phyloP scores from a whole-genome alignment of 163 green algal species.

The Scenedesmus sp. region DNA sequence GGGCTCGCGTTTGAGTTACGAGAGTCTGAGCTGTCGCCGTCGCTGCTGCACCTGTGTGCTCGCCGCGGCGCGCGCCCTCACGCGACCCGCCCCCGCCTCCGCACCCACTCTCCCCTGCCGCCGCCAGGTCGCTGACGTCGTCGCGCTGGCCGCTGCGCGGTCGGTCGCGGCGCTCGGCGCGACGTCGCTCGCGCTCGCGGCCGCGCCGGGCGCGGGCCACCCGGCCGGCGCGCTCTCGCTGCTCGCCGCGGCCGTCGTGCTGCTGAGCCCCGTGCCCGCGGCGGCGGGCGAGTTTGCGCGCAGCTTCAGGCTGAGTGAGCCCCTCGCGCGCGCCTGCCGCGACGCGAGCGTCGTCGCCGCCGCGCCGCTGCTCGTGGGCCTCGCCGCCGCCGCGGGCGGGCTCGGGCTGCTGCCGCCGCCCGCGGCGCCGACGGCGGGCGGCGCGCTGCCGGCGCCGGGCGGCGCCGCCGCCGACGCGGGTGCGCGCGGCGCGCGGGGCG shows the following conservation, averaged over 20 bases:
- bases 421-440: too few relatives aligned
- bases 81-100: not conserved
- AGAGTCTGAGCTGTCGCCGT: too few relatives aligned
- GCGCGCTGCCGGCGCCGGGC: too few relatives aligned
- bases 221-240: not conserved
- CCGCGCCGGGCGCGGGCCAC: not conserved
- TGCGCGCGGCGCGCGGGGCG: too few relatives aligned
- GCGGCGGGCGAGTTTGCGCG: slow-evolving; percentile 6
- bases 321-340: not conserved
- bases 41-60: not conserved
- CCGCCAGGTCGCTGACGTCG: slow-evolving; percentile 1
- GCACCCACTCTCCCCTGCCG: not conserved
- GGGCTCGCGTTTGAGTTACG: too few relatives aligned
- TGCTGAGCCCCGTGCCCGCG: slow-evolving; percentile 19
- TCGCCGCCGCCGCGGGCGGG: not conserved
- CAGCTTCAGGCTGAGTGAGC: slow-evolving; percentile 30
- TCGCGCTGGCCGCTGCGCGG: not conserved
- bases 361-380: not conserved
- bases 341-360: not conserved
- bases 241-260: not conserved
- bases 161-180: slow-evolving; percentile 1
- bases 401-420: not conserved
- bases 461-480: too few relatives aligned
- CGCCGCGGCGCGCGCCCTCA: not conserved
- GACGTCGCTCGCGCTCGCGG: not conserved